These are phyloP conservation scores for Mycosphaerelloides madeirae DNA, from an alignment of 2,329 filamentous ascomycete species.

Conservation along the genomic window DNA sequence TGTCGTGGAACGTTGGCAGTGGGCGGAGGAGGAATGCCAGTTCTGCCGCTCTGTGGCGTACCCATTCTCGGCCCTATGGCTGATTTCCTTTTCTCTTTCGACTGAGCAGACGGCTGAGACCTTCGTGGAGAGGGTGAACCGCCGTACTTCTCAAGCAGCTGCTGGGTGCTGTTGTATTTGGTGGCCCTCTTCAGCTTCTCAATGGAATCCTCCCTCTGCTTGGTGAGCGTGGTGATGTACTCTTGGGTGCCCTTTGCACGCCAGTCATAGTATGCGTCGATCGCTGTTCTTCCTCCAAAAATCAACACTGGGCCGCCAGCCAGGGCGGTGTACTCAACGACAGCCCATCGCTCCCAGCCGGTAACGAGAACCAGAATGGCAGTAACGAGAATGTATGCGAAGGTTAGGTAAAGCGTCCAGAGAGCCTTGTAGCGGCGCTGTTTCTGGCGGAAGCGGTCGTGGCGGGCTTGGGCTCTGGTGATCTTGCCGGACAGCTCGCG, in stretches of 20 bases:
- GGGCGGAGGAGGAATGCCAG: constrained; percentile 56
- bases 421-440: constrained; percentile 77
- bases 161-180: constrained; percentile 90
- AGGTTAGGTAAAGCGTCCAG: constrained; percentile 83
- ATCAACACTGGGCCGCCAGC: constrained; percentile 70
- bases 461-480: constrained; percentile 62
- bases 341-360: constrained; percentile 72
- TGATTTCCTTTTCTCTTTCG: constrained; percentile 28
- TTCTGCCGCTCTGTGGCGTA: constrained; percentile 48
- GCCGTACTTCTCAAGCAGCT: constrained; percentile 92
- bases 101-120: constrained; percentile 34
- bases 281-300: constrained; percentile 63
- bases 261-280: constrained; percentile 72
- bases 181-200: constrained; percentile 92
- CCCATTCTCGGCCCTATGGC: constrained; percentile 13
- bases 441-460: constrained; percentile 67
- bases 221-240: constrained; percentile 68
- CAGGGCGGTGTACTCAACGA: constrained; percentile 72
- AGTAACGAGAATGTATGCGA: constrained; percentile 82
- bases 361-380: constrained; percentile 80
- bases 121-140: constrained; percentile 47
- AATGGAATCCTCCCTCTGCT: constrained; percentile 80
- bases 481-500: constrained; percentile 80
- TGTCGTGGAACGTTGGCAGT: constrained; percentile 59
- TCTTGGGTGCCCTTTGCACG: constrained; percentile 66